A percentile compares a stretch with the other conserved stretches of the same genome.
These are phyloP conservation scores for Salmacisia buchloeana DNA, from an alignment of 1,284 basidiomycete genomes.

Conservation along the genomic window DNA sequence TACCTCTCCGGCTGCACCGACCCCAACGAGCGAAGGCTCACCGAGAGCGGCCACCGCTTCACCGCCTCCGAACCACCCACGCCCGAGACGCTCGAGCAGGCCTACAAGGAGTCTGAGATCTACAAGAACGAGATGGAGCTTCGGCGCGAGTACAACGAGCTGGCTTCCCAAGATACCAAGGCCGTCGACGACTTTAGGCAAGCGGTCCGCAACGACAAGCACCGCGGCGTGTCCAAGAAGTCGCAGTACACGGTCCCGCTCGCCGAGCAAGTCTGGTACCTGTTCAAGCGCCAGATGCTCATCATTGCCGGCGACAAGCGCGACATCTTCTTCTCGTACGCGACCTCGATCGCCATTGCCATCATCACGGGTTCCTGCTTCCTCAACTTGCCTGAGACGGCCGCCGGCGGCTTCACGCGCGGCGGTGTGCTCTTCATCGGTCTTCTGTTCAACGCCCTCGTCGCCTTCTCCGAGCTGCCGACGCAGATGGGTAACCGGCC, in stretches of 20 bases:
- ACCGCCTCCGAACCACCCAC: conserved; percentile 65
- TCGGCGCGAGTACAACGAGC: conserved; percentile 60
- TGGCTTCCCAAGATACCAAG: conserved; percentile 62
- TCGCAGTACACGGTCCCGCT: conserved; percentile 79
- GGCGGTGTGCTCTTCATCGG: conserved; percentile 52
- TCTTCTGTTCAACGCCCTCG: conserved; percentile 67
- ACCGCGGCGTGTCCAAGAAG: conserved; percentile 72
- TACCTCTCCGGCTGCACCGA: conserved; percentile 41
- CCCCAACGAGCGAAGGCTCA: conserved; percentile 55
- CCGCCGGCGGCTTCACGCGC: conserved; percentile 40
- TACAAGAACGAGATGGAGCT: conserved; percentile 57
- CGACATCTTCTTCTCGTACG: conserved; percentile 59
- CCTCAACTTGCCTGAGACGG: conserved; percentile 50
- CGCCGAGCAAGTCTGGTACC: conserved; percentile 52
- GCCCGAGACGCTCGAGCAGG: conserved; percentile 66
- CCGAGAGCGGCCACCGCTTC: conserved; percentile 59
- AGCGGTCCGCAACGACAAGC: conserved; percentile 73
- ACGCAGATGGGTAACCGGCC: conserved; percentile 33
- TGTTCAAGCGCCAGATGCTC: conserved; percentile 70
- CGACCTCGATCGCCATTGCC: conserved; percentile 57
- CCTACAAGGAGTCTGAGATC: conserved; percentile 62
- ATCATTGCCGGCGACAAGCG: conserved; percentile 75
- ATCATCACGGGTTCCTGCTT: conserved; percentile 77
- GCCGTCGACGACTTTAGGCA: conserved; percentile 63
- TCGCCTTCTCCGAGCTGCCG: conserved; percentile 59